Evolutionary conservation across 257 asterid genomes (phyloP), one percentile per base, ranked within the genome.

Genomic region (Ilex aquifolium): DNA sequence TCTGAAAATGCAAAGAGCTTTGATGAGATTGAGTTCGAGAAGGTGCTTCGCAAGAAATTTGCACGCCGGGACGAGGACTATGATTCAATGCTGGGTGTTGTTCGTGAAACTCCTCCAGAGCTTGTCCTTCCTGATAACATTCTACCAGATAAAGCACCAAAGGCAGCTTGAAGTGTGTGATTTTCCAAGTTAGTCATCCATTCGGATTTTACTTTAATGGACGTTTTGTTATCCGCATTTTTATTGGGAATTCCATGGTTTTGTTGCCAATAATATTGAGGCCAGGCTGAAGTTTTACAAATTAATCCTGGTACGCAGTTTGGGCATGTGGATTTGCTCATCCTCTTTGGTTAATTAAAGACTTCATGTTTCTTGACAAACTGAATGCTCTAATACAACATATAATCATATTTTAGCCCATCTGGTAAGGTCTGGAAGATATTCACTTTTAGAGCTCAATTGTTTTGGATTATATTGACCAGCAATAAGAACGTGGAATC

Each of bases 1-100:
- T 84, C 95, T 62, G 99, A 89, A 83, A 92, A 92, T 65, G 95
- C 91, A 12, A 87, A 89, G 74, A 80, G 72, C 57, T 77, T 86
- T 31, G 91, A 89, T 67, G 81, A 74, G 74, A 80, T 39, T 8
- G 97, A 92, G 77, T 84, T 92, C 68, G 90, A 89, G 69, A 92
- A 92, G 83, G 93, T 92, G 49, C 80, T 87, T 17, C 65, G 71
- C 31, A 89, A 87, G 91, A 89, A 92, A 78, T 76, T 79, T 48
- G 74, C 80, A 32, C 68, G 61, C 13, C 72, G 65, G 77, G 88
- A 83, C 60, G 91, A 80, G 39, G 87, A 75, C 44, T 78, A 81
- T 21, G 90, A 81, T 65, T 79, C 86, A 10, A 66, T 81, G 76
- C 39, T 81, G 60, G 82, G 86, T 7, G 75, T 76, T 62, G 81